Evolutionary conservation across 495 filamentous ascomycete species (phyloP), one percentile per base, ranked within the genome.

Genomic region (Daldinia childiae): DNA sequence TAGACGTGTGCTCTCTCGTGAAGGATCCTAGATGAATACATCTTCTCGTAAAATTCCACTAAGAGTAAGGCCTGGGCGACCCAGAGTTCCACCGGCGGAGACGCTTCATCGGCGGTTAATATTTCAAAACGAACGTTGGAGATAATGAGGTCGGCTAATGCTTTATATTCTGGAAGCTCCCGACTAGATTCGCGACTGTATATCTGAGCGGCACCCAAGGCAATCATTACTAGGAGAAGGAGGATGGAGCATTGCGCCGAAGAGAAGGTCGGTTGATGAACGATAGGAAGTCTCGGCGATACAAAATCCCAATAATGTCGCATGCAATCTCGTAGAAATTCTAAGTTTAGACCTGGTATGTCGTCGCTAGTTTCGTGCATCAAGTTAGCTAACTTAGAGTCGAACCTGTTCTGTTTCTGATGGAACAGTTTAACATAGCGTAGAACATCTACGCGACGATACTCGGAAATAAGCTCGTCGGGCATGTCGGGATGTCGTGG

Each of bases 1-100:
- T 98, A 95, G 41, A 98, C 97, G 71, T 98, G 95, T 0, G 93
- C 94, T 65, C 95, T 89, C 79, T 99, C 95, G 78, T 99, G 95
- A 24, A 98, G 85, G 9, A 88, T 87, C 32, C 94, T 85, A 1
- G 93, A 97, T 6, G 93, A 93, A 77, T 93, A 97, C 87, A 95
- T 92, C 85, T 99, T 99, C 80, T 99, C 95, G 76, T 95, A 97
- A 3, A 97, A 88, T 74, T 99, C 95, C 15, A 99, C 82, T 7
- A 99, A 82, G 14, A 99, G 79, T 26, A 98, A 82, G 0, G 95
- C 91, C 76, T 99, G 95, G 67, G 96, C 96, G 27, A 97, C 88
- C 95, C 95, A 99, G 14, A 99, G 83, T 68, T 93, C 93, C 1
- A 95, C 95, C 2, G 95, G 95, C 6, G 95, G 93, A 24, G 90